These are phyloP conservation scores for Melanomma pulvis-pyrius DNA, from an alignment of 495 filamentous ascomycete genomes.

Conservation along the genomic window DNA sequence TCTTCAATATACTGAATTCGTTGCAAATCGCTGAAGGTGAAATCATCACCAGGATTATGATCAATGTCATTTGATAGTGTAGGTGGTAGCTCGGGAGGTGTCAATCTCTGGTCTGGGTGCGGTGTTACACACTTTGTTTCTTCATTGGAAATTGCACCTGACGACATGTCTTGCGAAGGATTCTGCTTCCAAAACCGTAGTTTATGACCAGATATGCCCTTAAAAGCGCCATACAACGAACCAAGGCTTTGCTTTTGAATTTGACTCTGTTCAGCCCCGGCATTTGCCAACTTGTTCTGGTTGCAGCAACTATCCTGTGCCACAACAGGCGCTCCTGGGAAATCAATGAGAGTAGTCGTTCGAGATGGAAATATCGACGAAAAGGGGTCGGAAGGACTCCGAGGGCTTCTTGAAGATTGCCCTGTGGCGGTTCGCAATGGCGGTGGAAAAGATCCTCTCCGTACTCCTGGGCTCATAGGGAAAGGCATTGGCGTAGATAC, in stretches of 20 bases:
- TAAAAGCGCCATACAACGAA: not conserved
- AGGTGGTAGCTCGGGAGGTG: not conserved
- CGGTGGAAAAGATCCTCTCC: not conserved
- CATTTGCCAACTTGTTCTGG: not conserved
- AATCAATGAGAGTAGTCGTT: not conserved
- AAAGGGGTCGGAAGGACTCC: not conserved
- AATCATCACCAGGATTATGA: conserved; percentile 13
- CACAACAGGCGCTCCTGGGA: not conserved
- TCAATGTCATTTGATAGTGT: not conserved
- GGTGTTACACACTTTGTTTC: not conserved
- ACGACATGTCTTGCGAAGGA: not conserved
- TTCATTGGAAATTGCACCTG: not conserved
- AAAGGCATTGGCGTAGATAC: not conserved
- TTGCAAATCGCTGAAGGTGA: conserved; percentile 49
- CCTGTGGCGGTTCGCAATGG: not conserved
- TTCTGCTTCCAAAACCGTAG: not conserved
- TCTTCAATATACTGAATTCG: conserved; percentile 47
- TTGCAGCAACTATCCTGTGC: not conserved
- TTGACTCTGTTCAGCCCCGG: not conserved
- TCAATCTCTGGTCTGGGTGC: not conserved
- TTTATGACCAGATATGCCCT: not conserved
- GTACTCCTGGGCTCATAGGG: not conserved
- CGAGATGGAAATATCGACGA: not conserved
- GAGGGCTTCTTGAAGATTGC: not conserved
- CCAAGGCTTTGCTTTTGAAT: not conserved